These are phyloP conservation scores for Teratosphaeria zuluensis DNA, from an alignment of 2,329 filamentous ascomycete species.

Conservation along the genomic window DNA sequence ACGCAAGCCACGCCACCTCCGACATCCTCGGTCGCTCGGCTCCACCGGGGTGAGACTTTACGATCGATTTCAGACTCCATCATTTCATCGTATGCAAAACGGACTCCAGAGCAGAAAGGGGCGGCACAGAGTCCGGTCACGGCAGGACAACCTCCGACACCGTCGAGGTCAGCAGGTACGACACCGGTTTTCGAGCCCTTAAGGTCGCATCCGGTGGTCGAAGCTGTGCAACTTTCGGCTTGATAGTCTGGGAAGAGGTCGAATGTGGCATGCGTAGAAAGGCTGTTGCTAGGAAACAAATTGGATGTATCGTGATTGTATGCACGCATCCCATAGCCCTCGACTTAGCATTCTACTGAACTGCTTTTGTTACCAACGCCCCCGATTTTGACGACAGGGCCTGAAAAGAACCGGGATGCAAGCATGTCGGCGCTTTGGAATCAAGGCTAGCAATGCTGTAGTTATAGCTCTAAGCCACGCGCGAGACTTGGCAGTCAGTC, in stretches of 20 bases:
- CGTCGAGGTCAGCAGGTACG: not conserved
- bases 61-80: constrained; percentile 24
- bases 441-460: too few relatives aligned
- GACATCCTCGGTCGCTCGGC: not conserved
- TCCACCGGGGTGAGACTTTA: constrained; percentile 16
- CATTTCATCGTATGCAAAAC: constrained; percentile 22
- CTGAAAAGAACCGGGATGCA: too few relatives aligned
- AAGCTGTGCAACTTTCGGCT: not conserved
- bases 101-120: not conserved
- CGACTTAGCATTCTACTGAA: too few relatives aligned
- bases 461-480: too few relatives aligned
- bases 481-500: too few relatives aligned
- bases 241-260: not conserved
- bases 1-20: not conserved
- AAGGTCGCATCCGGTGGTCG: not conserved
- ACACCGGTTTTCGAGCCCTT: not conserved
- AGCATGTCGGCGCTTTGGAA: too few relatives aligned
- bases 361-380: too few relatives aligned
- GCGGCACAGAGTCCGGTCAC: not conserved
- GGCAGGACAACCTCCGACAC: not conserved
- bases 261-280: not conserved
- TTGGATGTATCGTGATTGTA: too few relatives aligned
- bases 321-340: too few relatives aligned
- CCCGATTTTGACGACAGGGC: too few relatives aligned
- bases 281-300: too few relatives aligned